Evolutionary conservation across 225 moss, liverwort and hornwort species (phyloP).

Genomic region (Pseudisothecium myosuroides): DNA sequence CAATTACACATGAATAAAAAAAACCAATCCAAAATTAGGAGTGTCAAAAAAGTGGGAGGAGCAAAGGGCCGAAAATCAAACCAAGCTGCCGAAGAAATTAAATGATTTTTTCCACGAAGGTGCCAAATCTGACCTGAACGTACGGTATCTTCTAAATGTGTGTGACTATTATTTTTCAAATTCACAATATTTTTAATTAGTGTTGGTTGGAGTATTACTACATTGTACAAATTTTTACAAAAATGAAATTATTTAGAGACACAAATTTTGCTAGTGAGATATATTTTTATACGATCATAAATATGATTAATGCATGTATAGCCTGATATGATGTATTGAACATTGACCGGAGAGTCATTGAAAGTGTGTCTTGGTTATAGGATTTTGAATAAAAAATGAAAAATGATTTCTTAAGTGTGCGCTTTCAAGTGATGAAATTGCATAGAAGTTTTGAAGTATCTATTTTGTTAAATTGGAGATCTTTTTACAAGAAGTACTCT

Average conservation of each 20-base stretch:
- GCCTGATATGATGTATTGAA: accelerated
- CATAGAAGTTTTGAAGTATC: neutral
- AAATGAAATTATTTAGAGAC: neutral
- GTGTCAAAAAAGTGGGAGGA: no score
- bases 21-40: no score
- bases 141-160: neutral
- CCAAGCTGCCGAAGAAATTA: no score
- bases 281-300: no score
- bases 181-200: neutral
- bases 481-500: accelerated
- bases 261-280: neutral
- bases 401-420: neutral
- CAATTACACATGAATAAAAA: no score
- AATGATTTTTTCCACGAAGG: no score
- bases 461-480: no score
- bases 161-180: neutral
- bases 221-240: no score
- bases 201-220: neutral
- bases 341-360: accelerated
- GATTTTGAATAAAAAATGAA: neutral
- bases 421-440: neutral
- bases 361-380: accelerated
- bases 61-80: no score
- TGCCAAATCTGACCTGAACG: no score
- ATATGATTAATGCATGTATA: neutral